Base-by-base conservation (phyloP, 2,329 filamentous ascomycete genomes). In the Amauroascus verrucosus region DNA sequence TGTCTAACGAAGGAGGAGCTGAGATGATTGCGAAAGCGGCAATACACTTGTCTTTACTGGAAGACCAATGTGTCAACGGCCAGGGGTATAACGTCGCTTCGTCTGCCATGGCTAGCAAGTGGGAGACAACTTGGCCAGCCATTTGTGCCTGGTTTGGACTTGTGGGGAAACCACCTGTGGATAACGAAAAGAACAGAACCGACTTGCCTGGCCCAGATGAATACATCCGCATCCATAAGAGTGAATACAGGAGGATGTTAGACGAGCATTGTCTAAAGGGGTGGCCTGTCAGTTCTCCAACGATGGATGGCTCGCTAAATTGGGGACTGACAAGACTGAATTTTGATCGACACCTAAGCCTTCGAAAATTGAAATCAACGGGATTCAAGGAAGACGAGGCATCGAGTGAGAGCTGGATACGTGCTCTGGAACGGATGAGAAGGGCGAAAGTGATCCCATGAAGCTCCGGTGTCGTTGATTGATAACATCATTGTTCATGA, bases 21-120 rank as follows among this genome's bases (percentile, higher is more conserved):
- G 53, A 59, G 14, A 56, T 59, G 53, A 57, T 59, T 41, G 55
- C 57, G n/a, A 59, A 59, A 41, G 35, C 38, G 20, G 46, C 53
- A 3, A 59, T 59, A 35, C 54, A 59, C 35, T 24, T 57, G 14
- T 57, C 55, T n/a, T 45, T 57, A 11, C 22, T 43, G 11, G 30
- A 51, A n/a, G 44, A 47, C 6, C 33, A 14, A n/a, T 32, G 24
- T 24, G 41, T 52, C 14, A 57, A 53, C 18, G 57, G 57, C 7
- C 26, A 59, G 30, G 57, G 53, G 20, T 59, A 51, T 38, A 59
- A 59, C 30, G 54, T 59, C 30, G 55, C 57, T 11, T 55, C 53
- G 11, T 55, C 50, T 3, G 51, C 43, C 4, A 51, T 26, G 3
- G 53, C 57, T n/a, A 41, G 46, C 32, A 55, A 41, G 32, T 59